These are phyloP conservation scores for Urostyla sp. DNA, from an alignment of 73 alveolate genomes.

Conservation along the genomic window DNA sequence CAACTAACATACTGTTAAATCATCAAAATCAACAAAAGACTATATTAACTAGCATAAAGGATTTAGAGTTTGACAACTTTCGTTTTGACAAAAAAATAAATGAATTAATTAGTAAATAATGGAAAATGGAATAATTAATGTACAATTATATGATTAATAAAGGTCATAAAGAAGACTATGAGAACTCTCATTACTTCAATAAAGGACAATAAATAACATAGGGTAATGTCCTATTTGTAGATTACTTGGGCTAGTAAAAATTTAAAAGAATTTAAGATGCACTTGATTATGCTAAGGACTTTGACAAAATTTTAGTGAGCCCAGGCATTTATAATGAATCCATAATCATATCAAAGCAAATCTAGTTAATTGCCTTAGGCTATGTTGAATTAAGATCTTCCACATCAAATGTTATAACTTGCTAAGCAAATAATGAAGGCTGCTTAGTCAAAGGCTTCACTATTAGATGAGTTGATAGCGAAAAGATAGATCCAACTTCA, in stretches of 20 bases:
- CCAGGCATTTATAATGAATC: slow-evolving; percentile 40
- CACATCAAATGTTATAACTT: slow-evolving; percentile 15
- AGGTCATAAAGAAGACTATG: neutral
- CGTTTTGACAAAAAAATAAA: slow-evolving; percentile 10
- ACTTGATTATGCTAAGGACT: slow-evolving; percentile 21
- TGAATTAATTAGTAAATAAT: neutral
- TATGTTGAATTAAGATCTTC: slow-evolving; percentile 45
- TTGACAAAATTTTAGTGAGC: slow-evolving; percentile 42
- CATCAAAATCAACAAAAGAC: too few relatives aligned
- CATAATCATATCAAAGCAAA: slow-evolving; percentile 11
- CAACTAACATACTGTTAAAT: too few relatives aligned
- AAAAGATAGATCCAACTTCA: slow-evolving; percentile 18
- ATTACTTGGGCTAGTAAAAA: slow-evolving; percentile 4
- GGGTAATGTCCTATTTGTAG: slow-evolving; percentile 28
- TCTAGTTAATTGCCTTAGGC: slow-evolving; percentile 26
- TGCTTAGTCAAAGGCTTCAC: slow-evolving; percentile 54
- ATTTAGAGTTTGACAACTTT: slow-evolving; percentile 3
- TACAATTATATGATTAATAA: slow-evolving; percentile 4
- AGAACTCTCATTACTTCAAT: neutral
- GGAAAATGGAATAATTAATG: slow-evolving; percentile 24
- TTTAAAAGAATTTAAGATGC: slow-evolving; percentile 50
- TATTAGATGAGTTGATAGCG: slow-evolving; percentile 9
- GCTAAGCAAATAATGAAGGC: slow-evolving; percentile 30
- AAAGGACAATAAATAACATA: slow-evolving; percentile 1
- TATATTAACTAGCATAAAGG: neutral